A percentile compares a stretch with the other conserved stretches of the same genome.
These are phyloP conservation scores for Naegleria lovaniensis DNA, from an alignment of 208 protist genomes.

Conservation along the genomic window DNA sequence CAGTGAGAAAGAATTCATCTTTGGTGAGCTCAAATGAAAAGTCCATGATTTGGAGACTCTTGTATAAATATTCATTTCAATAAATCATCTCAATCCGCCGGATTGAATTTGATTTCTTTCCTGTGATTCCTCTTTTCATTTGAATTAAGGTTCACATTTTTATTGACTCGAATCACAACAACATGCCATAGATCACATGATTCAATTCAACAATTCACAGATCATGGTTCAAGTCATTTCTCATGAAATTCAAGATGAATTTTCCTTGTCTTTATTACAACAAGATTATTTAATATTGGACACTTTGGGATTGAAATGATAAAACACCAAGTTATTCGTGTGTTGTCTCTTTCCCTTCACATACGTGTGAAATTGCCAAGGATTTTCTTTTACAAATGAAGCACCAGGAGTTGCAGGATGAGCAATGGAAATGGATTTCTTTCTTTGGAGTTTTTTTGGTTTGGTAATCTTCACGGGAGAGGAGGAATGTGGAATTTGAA, in stretches of 20 bases:
- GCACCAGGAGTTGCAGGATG: neutral
- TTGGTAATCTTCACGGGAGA: neutral
- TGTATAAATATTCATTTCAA: neutral
- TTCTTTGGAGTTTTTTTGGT: neutral
- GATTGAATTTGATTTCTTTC: too few relatives aligned
- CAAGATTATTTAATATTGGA: too few relatives aligned
- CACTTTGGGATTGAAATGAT: neutral
- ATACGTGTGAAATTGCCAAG: neutral
- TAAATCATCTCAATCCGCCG: too few relatives aligned
- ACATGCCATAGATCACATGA: too few relatives aligned
- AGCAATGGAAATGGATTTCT: neutral
- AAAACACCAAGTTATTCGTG: neutral
- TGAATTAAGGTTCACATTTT: too few relatives aligned
- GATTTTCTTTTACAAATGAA: neutral
- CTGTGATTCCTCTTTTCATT: too few relatives aligned
- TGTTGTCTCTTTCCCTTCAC: neutral
- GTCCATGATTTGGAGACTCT: neutral
- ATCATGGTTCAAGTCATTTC: too few relatives aligned
- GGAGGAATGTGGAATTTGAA: too few relatives aligned
- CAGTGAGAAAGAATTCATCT: neutral
- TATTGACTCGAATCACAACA: too few relatives aligned
- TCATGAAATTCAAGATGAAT: too few relatives aligned
- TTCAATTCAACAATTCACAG: too few relatives aligned
- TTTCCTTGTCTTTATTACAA: too few relatives aligned
- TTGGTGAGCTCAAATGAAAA: neutral